A percentile compares a stretch with the other conserved stretches of the same genome.
phyloP scores from a whole-genome alignment of 1,284 basidiomycete species.

The Polyporus tsugae region DNA sequence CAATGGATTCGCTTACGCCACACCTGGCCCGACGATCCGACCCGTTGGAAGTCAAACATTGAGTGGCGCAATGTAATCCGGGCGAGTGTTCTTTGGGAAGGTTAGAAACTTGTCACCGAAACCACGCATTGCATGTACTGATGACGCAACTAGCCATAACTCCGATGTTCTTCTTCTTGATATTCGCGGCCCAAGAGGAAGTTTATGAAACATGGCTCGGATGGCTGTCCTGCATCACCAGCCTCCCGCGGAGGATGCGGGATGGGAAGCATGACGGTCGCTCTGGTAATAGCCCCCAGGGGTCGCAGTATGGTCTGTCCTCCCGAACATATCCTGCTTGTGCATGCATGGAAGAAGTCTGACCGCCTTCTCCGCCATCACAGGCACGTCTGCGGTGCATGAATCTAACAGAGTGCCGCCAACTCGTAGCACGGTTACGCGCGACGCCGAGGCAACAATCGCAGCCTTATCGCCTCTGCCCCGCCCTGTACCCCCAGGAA shows the following conservation, averaged over 20 bases:
- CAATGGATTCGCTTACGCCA: constrained; percentile 29
- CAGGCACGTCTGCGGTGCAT: neutral
- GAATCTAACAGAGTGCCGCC: neutral
- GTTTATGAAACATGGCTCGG: constrained; percentile 37
- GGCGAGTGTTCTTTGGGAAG: constrained; percentile 38
- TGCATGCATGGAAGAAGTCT: neutral
- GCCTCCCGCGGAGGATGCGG: neutral
- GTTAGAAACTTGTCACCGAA: constrained; percentile 7
- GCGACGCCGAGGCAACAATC: constrained; percentile 15
- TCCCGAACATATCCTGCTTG: too few relatives aligned
- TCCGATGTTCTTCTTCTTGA: constrained; percentile 36
- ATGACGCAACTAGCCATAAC: constrained; percentile 29
- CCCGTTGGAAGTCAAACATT: neutral
- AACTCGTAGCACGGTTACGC: constrained; percentile 17
- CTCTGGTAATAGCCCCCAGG: neutral
- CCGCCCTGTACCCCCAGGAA: constrained; percentile 13
- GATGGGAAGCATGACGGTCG: constrained; percentile 7
- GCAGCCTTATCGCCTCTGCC: neutral
- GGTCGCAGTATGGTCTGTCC: constrained; percentile 24
- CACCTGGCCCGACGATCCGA: constrained; percentile 4
- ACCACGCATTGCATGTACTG: neutral
- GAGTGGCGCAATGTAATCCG: constrained; percentile 19
- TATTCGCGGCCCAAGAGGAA: constrained; percentile 40
- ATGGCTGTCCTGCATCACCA: constrained; percentile 25
- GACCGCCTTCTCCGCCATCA: neutral